phyloP scores from a whole-genome alignment of 768 basidiomycete genomes.

The Boletus huronensis region DNA sequence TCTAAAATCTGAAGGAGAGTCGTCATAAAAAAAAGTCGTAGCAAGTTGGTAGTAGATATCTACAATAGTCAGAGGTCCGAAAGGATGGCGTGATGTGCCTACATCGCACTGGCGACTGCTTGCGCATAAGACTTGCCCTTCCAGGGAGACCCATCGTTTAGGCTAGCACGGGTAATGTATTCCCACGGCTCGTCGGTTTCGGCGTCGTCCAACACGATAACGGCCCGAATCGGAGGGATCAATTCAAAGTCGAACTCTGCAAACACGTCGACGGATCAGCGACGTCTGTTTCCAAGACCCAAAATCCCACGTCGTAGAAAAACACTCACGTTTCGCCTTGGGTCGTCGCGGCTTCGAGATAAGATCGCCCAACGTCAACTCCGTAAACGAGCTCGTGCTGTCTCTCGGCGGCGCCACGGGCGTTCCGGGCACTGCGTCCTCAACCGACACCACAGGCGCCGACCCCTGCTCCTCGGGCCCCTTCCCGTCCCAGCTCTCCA shows the following conservation, averaged over 20 bases:
- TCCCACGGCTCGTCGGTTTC: slow-evolving; percentile 32
- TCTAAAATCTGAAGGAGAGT: slow-evolving; percentile 16
- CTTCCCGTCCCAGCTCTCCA: slow-evolving; percentile 31
- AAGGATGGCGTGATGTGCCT: background rate
- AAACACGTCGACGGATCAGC: background rate
- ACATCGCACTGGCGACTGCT: slow-evolving; percentile 25
- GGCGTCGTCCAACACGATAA: slow-evolving; percentile 31
- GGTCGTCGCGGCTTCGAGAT: slow-evolving; percentile 21
- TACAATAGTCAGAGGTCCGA: background rate
- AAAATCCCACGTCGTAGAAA: background rate
- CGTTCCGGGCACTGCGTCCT: background rate
- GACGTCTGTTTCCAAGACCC: background rate
- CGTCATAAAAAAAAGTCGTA: slow-evolving; percentile 9
- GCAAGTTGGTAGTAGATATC: slow-evolving; percentile 1
- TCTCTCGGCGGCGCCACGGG: slow-evolving; percentile 5
- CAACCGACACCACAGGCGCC: background rate
- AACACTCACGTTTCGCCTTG: slow-evolving; percentile 26
- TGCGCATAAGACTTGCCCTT: slow-evolving; percentile 34
- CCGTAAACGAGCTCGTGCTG: slow-evolving; percentile 9
- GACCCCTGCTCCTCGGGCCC: slow-evolving; percentile 3
- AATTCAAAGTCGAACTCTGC: slow-evolving; percentile 30
- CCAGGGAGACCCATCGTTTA: slow-evolving; percentile 28
- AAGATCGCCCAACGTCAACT: slow-evolving; percentile 28
- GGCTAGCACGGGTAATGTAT: slow-evolving; percentile 28
- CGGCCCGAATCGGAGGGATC: slow-evolving; percentile 29